Evolutionary conservation across 306 rosid species (phyloP).

Genomic region (Quercus cerris): DNA sequence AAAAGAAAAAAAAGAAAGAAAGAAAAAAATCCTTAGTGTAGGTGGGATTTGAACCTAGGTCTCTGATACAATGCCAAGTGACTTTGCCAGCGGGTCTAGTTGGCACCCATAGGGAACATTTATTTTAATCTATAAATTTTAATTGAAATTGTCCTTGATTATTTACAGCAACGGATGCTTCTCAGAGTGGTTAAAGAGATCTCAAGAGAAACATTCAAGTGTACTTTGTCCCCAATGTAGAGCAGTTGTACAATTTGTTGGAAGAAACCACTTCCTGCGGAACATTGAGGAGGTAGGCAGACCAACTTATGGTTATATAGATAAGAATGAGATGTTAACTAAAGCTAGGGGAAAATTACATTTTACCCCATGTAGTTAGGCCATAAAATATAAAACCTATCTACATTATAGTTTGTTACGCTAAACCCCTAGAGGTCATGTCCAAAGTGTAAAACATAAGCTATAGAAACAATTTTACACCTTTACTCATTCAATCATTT

Average conservation of each 20-base stretch:
- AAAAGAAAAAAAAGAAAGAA: too few relatives aligned
- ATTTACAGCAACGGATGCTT: conserved; percentile 88
- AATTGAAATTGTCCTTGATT: conserved; percentile 19
- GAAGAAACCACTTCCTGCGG: conserved; percentile 83
- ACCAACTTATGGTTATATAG: background rate
- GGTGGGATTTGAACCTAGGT: too few relatives aligned
- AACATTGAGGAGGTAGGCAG: conserved; percentile 53
- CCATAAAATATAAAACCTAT: background rate
- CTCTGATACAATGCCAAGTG: background rate
- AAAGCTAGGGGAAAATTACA: background rate
- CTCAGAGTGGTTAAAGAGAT: conserved; percentile 88
- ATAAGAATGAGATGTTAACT: conserved; percentile 7
- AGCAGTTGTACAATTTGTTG: conserved; percentile 80
- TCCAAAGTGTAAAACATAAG: too few relatives aligned
- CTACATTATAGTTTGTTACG: background rate
- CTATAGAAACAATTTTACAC: too few relatives aligned
- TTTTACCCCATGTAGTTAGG: background rate
- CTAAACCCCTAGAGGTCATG: too few relatives aligned
- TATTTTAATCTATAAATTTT: conserved; percentile 23
- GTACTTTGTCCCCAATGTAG: conserved; percentile 96
- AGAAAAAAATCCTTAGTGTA: too few relatives aligned
- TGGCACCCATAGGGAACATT: background rate
- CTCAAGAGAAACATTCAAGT: conserved; percentile 56
- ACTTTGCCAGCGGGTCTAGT: background rate
- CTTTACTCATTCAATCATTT: too few relatives aligned